These are phyloP conservation scores for Plectosphaerella sp. DNA, from an alignment of 2,329 filamentous ascomycete species.

Conservation along the genomic window DNA sequence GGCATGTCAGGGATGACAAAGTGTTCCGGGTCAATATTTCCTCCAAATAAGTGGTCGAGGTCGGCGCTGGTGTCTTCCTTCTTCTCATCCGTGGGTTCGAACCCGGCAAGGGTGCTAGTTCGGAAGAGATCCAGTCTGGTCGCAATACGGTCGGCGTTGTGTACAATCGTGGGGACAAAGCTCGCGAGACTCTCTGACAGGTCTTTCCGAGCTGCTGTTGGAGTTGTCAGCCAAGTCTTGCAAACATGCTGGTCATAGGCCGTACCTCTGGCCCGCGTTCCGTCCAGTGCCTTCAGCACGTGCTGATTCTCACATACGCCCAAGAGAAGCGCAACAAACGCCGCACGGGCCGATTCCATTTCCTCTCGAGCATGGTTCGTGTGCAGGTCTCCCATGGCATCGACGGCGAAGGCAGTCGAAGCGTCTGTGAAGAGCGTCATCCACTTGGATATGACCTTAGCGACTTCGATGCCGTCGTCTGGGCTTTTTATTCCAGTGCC, in stretches of 20 bases:
- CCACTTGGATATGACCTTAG: slow-evolving; percentile 50
- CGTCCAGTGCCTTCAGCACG: slow-evolving; percentile 49
- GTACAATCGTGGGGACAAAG: slow-evolving; percentile 54
- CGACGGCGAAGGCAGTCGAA: slow-evolving; percentile 40
- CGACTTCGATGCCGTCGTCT: slow-evolving; percentile 45
- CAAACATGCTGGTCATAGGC: background rate
- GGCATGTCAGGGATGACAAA: slow-evolving; percentile 61
- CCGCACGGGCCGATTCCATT: slow-evolving; percentile 56
- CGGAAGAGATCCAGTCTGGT: slow-evolving; percentile 54
- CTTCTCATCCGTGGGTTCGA: slow-evolving; percentile 52
- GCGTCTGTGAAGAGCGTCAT: slow-evolving; percentile 53
- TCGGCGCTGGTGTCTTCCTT: slow-evolving; percentile 43
- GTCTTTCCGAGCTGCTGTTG: slow-evolving; percentile 38
- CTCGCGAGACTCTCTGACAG: slow-evolving; percentile 45
- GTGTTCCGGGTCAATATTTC: slow-evolving; percentile 50
- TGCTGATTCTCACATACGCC: slow-evolving; percentile 56
- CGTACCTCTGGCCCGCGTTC: slow-evolving; percentile 48
- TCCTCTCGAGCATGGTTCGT: slow-evolving; percentile 46
- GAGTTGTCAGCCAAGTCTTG: background rate
- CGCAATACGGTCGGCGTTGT: slow-evolving; percentile 49
- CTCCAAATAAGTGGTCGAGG: slow-evolving; percentile 55
- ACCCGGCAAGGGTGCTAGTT: slow-evolving; percentile 47
- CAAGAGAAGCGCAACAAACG: slow-evolving; percentile 59
- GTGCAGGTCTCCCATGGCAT: slow-evolving; percentile 42
- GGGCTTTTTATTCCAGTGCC: slow-evolving; percentile 41